Conservation (phyloP, 75 land plant genomes). For the Cunninghamia lanceolata region DNA sequence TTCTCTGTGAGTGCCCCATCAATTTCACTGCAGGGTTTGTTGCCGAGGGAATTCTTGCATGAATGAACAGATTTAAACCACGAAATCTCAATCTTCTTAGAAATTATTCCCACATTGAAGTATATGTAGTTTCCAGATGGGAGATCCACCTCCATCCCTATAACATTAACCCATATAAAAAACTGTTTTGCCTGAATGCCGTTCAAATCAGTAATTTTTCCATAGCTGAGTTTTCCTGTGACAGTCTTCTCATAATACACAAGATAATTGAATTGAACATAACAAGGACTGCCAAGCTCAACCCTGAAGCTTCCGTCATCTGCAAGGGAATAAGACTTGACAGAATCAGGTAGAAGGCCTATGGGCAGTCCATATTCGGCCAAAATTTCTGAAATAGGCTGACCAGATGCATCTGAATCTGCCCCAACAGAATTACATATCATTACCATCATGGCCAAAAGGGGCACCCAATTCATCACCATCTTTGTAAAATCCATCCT, state of each 20-base stretch:
- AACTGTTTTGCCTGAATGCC: slow-evolving; percentile 66
- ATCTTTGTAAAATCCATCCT: neutral
- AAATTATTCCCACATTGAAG: slow-evolving; percentile 57
- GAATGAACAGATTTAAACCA: slow-evolving; percentile 37
- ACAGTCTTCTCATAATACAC: slow-evolving; percentile 55
- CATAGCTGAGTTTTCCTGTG: slow-evolving; percentile 47
- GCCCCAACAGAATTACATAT: neutral
- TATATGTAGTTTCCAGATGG: slow-evolving; percentile 24
- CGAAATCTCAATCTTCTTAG: slow-evolving; percentile 42
- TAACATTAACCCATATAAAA: slow-evolving; percentile 61
- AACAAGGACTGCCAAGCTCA: slow-evolving; percentile 29
- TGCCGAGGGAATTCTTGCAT: slow-evolving; percentile 32
- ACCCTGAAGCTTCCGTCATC: slow-evolving; percentile 59
- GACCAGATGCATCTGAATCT: neutral
- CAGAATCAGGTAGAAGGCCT: slow-evolving; percentile 73
- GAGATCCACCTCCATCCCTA: slow-evolving; percentile 40
- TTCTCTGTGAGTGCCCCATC: neutral
- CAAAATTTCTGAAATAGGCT: slow-evolving; percentile 50
- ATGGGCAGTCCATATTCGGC: slow-evolving; percentile 60
- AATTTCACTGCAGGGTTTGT: neutral
- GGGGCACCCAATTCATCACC: neutral
- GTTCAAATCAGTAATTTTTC: slow-evolving; percentile 39
- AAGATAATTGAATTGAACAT: slow-evolving; percentile 60
- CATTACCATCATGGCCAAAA: neutral
- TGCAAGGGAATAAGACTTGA: slow-evolving; percentile 45